Percentiles rank a stretch among this genome's conserved stretches.
These are phyloP conservation scores for Cladophialophora psammophila DNA, from an alignment of 2,329 filamentous ascomycete genomes.

Conservation along the genomic window DNA sequence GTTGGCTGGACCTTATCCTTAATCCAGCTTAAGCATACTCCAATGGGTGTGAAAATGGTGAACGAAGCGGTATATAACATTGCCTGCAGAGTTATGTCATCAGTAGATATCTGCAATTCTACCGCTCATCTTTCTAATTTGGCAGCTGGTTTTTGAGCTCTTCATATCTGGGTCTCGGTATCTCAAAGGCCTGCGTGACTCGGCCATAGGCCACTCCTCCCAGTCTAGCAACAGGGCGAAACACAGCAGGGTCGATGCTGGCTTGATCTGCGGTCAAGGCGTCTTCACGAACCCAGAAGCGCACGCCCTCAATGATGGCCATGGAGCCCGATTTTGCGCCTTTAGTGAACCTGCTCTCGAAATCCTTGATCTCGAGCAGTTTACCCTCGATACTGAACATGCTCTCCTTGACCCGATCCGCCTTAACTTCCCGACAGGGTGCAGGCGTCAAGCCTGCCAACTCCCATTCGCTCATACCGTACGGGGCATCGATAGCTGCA, in stretches of 20 bases:
- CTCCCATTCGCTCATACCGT: slow-evolving; percentile 59
- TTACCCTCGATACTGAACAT: slow-evolving; percentile 82
- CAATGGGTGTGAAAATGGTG: too few species aligned
- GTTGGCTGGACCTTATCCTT: too few species aligned
- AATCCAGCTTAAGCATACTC: too few species aligned
- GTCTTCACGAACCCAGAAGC: slow-evolving; percentile 90
- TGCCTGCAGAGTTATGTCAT: neutral
- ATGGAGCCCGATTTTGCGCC: slow-evolving; percentile 78
- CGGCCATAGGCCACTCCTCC: slow-evolving; percentile 87
- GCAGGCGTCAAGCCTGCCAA: slow-evolving; percentile 76
- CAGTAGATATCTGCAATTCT: neutral
- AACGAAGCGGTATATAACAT: too few species aligned
- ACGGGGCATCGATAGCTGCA: slow-evolving; percentile 76
- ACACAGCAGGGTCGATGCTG: slow-evolving; percentile 71
- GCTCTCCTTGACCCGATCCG: slow-evolving; percentile 78
- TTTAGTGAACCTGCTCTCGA: slow-evolving; percentile 60
- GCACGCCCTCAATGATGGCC: slow-evolving; percentile 79
- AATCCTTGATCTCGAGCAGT: slow-evolving; percentile 76
- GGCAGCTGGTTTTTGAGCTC: neutral
- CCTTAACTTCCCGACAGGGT: slow-evolving; percentile 68
- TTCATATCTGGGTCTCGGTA: slow-evolving; percentile 25
- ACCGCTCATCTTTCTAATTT: neutral
- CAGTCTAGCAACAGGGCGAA: slow-evolving; percentile 74
- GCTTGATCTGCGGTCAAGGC: slow-evolving; percentile 78
- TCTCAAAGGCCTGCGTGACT: slow-evolving; percentile 71